Evolutionary conservation across 768 basidiomycete species (phyloP).

Genomic region (Hypholoma sublateritium): DNA sequence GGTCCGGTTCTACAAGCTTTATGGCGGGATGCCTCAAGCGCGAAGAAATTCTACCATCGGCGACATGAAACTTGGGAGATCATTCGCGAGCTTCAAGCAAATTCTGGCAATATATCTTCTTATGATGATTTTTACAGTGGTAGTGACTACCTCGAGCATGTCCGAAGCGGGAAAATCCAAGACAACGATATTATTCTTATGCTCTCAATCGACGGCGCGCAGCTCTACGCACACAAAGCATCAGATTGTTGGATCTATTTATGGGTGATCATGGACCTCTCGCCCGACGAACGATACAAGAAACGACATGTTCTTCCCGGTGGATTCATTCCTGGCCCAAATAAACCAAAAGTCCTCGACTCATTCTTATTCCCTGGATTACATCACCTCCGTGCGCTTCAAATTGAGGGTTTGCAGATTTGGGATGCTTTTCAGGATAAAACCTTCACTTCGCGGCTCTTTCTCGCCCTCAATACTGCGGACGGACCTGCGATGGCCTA

Average conservation of each 20-base stretch:
- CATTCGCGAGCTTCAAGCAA: slow-evolving; percentile 1
- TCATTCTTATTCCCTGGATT: slow-evolving; percentile 19
- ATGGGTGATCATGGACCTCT: slow-evolving; percentile 34
- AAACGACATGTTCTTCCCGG: slow-evolving; percentile 21
- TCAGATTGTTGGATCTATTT: slow-evolving; percentile 24
- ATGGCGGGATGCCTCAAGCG: slow-evolving; percentile 12
- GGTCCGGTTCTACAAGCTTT: slow-evolving; percentile 22
- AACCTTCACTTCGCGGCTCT: background rate
- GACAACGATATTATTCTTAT: slow-evolving; percentile 31
- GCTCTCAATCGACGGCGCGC: slow-evolving; percentile 37
- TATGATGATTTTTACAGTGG: slow-evolving; percentile 22
- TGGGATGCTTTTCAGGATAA: slow-evolving; percentile 26
- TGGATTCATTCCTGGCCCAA: slow-evolving; percentile 23
- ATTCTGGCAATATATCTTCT: background rate
- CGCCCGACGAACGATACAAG: slow-evolving; percentile 8
- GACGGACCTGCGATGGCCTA: slow-evolving; percentile 28
- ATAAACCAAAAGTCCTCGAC: slow-evolving; percentile 21
- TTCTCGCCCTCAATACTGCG: slow-evolving; percentile 14
- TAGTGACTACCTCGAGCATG: slow-evolving; percentile 26
- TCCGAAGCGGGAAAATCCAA: slow-evolving; percentile 20
- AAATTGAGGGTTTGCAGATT: slow-evolving; percentile 14
- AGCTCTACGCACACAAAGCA: slow-evolving; percentile 34
- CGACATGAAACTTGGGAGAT: background rate
- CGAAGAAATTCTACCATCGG: background rate
- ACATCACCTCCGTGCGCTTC: slow-evolving; percentile 14